A percentile compares a stretch with the other conserved stretches of the same genome.
Evolutionary conservation across 805 yeast species (phyloP).

Genomic region (Cyberlindnera maclurae): DNA sequence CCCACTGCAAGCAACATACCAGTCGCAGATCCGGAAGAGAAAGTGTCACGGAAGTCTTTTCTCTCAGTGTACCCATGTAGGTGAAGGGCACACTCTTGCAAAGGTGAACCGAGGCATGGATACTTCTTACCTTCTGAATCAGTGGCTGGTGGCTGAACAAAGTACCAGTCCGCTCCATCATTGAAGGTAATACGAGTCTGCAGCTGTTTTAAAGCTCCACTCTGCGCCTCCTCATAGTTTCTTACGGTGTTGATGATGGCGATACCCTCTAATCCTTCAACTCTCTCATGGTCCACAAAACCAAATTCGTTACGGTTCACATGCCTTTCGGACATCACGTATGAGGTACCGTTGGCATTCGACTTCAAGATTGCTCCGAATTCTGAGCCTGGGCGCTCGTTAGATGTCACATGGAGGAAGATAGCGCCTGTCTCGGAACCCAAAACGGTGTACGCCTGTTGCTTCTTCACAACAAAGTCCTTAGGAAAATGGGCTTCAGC

Average conservation of each 20-base stretch:
- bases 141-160: constrained; percentile 56
- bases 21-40: constrained; percentile 79
- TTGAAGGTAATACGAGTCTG: constrained; percentile 74
- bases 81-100: constrained; percentile 68
- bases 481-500: constrained; percentile 80
- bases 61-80: constrained; percentile 91
- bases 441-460: constrained; percentile 73
- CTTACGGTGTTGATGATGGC: constrained; percentile 63
- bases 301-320: constrained; percentile 78
- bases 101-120: constrained; percentile 41
- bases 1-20: constrained; percentile 87
- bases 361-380: constrained; percentile 81
- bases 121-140: constrained; percentile 57
- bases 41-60: constrained; percentile 74
- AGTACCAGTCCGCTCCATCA: constrained; percentile 87
- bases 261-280: constrained; percentile 82
- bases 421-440: constrained; percentile 69
- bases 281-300: constrained; percentile 81
- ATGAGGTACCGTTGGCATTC: constrained; percentile 86
- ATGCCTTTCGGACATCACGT: constrained; percentile 55
- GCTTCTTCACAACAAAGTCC: constrained; percentile 47
- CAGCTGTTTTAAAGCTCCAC: constrained; percentile 46
- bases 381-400: constrained; percentile 41
- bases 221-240: constrained; percentile 40
- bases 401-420: constrained; percentile 77